Base-by-base conservation (phyloP, 2,329 filamentous ascomycete genomes). In the Incumbomyces lentus region DNA sequence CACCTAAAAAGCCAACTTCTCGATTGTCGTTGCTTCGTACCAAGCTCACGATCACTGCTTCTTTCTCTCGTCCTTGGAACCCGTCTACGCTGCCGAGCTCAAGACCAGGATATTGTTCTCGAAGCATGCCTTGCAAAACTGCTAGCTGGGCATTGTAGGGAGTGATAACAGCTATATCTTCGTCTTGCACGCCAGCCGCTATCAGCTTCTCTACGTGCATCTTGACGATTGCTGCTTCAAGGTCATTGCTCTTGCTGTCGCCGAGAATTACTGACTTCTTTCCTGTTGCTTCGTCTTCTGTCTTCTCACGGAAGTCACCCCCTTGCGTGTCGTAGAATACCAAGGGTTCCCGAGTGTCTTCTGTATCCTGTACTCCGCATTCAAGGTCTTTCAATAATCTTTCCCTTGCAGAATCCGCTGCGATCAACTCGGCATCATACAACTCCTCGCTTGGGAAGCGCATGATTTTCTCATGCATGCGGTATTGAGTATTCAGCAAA, bases 401-500 rank as follows among this genome's bases (percentile, higher is more conserved):
- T 4, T 68, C 68, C 61, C 82, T 84, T 51, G 96, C 92, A 0
- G 73, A 71, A 3, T 90, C 85, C 1, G 84, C 88, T 0, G 92
- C 90, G 2, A 89, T 69, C 1, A 98, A 76, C 58, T 82, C 82
- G 2, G 77, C 78, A 50, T 86, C 86, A 66, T 98, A 98, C 10
- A 96, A 73, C 60, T 90, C 82, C 51, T 85, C 76, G 0, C 90
- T 95, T 0, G 92, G 90, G 59, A 95, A 98, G 6, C 79, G 76
- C 89, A 96, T 96, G 58, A 98, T 96, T 45, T 74, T 80, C 60
- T 94, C 84, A 62, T 98, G 88, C 92, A 98, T 98, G 32, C 92
- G 87, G 64, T 98, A 98, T 67, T 98, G 92, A 3, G 84, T 94
- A 3, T 87, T 96, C 18, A 98, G 77, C 86, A 96, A 95, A 43